Evolutionary conservation across 805 yeast genomes (phyloP), one percentile per base, ranked within the genome.

Genomic region (Ogataea polymorpha): DNA sequence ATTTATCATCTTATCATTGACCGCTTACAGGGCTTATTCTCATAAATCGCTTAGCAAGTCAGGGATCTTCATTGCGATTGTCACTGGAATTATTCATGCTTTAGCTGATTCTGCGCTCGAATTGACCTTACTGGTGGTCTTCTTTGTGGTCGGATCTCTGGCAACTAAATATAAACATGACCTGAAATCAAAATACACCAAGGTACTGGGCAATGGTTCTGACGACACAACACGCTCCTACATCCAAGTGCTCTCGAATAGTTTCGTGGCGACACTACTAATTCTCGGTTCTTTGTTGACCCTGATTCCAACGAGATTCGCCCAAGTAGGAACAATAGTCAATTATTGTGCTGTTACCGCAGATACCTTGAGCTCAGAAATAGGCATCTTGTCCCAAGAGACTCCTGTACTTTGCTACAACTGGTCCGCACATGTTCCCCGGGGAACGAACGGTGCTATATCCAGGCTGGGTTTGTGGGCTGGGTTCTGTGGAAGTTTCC

Each of bases 371-470:
- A 42, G 47, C 13, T 41, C 44, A 13, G 51, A 46, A 28, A 23
- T 49, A 15, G 49, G 51, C 6, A 41, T 46, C 13, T 34, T 45
- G 18, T 46, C 47, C 5, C 6, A 17, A 24, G 26, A 33, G 11
- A 16, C 21, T 14, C 41, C 39, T 28, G 23, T 34, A 20, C 38
- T 23, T 13, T 34, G 41, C 34, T 41, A 37, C 27, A 31, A 45
- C 24, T 45, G 48, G 45, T 24, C 37, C 7, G 42, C 31, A 11
- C 23, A 15, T 13, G 44, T 42, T 14, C 49, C 51, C 4, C 32
- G 29, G n/a, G 49, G 50, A 8, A 46, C 51, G 4, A 44, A 42
- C 14, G 49, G 51, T 12, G 53, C 43, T 4, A 29, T 44, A 9
- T 41, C 47, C 17, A 14, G 5, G 11, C 27, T 44, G 6, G 53